Evolutionary conservation across 352 stramenopile genomes (phyloP).

Genomic region (Elongisporangium undulatum): DNA sequence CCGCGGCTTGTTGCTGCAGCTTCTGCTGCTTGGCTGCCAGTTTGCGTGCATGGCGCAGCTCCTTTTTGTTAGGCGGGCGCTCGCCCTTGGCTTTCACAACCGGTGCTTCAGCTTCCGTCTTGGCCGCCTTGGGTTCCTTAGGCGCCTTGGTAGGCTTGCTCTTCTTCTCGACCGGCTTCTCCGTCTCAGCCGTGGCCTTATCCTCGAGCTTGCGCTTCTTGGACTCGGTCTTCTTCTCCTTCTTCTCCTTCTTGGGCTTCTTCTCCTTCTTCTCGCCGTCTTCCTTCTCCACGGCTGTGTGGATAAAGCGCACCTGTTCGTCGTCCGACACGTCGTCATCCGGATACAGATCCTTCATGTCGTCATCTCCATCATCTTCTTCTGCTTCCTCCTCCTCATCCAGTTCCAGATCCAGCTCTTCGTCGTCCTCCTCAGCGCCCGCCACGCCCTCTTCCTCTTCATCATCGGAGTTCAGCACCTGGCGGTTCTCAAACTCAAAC

Average conservation of each 20-base stretch:
- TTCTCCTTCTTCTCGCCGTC: slow-evolving; percentile 15
- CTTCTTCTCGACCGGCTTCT: slow-evolving; percentile 18
- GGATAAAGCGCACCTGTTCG: slow-evolving; percentile 30
- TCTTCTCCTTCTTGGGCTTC: slow-evolving; percentile 18
- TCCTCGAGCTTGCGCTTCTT: slow-evolving; percentile 37
- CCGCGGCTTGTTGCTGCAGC: no score
- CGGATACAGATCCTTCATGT: slow-evolving; percentile 10
- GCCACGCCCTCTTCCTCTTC: slow-evolving; percentile 34
- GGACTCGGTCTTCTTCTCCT: no score
- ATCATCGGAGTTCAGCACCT: slow-evolving; percentile 67
- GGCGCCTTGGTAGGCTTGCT: slow-evolving; percentile 20
- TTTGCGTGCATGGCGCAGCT: slow-evolving; percentile 12
- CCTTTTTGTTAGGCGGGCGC: slow-evolving; percentile 8
- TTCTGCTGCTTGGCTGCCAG: no score
- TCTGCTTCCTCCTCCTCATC: slow-evolving; percentile 13
- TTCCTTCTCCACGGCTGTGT: slow-evolving; percentile 35
- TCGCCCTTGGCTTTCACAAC: no score
- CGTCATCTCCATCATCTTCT: no score
- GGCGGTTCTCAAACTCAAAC: slow-evolving; percentile 80
- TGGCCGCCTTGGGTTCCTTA: slow-evolving; percentile 10
- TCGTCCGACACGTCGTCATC: slow-evolving; percentile 54
- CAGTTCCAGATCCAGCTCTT: slow-evolving; percentile 12
- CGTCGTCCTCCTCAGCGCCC: slow-evolving; percentile 14
- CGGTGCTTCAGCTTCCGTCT: no score
- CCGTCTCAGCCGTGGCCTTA: slow-evolving; percentile 13